Evolutionary conservation across 345 rosid genomes (phyloP).

Genomic region (Hypericum perforatum): DNA sequence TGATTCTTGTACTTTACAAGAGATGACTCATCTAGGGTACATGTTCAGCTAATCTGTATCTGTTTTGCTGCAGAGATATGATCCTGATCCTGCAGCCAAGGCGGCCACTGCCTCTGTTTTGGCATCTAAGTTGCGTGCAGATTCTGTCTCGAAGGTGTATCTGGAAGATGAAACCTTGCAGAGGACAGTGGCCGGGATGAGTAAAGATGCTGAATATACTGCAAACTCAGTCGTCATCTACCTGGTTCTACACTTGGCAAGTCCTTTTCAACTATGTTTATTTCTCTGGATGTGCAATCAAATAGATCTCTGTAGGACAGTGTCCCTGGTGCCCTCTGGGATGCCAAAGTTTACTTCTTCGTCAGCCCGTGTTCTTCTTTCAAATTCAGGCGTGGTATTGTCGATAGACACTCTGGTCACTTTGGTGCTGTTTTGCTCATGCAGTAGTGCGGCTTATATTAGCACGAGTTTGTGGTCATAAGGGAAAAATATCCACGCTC

Average conservation of each 20-base stretch:
- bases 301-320: not conserved
- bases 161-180: constrained; percentile 53
- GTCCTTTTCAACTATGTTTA: not conserved
- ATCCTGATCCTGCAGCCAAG: too few relatives aligned
- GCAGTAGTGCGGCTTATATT: not conserved
- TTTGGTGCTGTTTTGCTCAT: too few relatives aligned
- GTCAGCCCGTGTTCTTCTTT: too few relatives aligned
- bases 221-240: too few relatives aligned
- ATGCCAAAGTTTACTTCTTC: too few relatives aligned
- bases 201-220: constrained; percentile 52
- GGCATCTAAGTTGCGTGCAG: constrained; percentile 91
- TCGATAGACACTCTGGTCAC: too few relatives aligned
- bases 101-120: constrained; percentile 92
- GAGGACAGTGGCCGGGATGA: constrained; percentile 39
- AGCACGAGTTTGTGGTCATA: not conserved
- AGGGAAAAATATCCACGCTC: constrained; percentile 1
- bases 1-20: too few relatives aligned
- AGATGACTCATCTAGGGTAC: too few relatives aligned
- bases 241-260: not conserved
- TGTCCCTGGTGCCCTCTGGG: too few relatives aligned
- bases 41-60: too few relatives aligned
- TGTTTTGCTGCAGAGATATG: constrained; percentile 71
- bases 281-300: not conserved
- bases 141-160: constrained; percentile 72
- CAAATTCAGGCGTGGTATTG: too few relatives aligned